phyloP scores from a whole-genome alignment of 805 yeast species.

The Wickerhamiella kazuoi region DNA sequence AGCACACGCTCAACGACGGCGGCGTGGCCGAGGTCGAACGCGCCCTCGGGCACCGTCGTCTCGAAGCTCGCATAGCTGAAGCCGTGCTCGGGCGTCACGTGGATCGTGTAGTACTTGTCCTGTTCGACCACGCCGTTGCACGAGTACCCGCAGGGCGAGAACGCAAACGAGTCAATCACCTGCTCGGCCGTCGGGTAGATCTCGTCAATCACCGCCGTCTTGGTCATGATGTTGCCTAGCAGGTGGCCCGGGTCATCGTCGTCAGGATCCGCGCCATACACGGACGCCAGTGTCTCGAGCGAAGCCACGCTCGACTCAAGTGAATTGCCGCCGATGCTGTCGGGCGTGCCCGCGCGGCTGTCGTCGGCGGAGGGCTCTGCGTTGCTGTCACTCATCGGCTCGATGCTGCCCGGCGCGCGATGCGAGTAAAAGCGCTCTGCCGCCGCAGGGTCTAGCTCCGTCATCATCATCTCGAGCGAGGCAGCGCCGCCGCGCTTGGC shows the following conservation, averaged over 20 bases:
- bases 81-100: slow-evolving; percentile 83
- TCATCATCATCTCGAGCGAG: slow-evolving; percentile 68
- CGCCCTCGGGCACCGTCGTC: slow-evolving; percentile 48
- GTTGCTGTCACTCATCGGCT: not conserved
- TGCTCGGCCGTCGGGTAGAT: slow-evolving; percentile 28
- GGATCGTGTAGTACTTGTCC: slow-evolving; percentile 61
- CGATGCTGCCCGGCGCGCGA: not conserved
- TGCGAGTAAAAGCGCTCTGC: slow-evolving; percentile 33
- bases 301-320: slow-evolving; percentile 17
- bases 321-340: slow-evolving; percentile 16
- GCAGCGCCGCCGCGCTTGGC: slow-evolving; percentile 40
- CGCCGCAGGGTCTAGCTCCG: slow-evolving; percentile 44
- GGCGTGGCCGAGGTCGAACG: slow-evolving; percentile 27
- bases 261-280: slow-evolving; percentile 26
- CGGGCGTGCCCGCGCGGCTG: slow-evolving; percentile 5
- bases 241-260: slow-evolving; percentile 64
- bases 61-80: slow-evolving; percentile 97
- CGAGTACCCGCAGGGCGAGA: slow-evolving; percentile 88
- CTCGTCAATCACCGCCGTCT: slow-evolving; percentile 40
- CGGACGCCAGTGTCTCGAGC: slow-evolving; percentile 16
- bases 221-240: slow-evolving; percentile 53
- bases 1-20: slow-evolving; percentile 46
- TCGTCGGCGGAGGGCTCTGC: slow-evolving; percentile 7
- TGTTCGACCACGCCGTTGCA: slow-evolving; percentile 60
- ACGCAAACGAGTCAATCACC: slow-evolving; percentile 68